Evolutionary conservation across 805 yeast genomes (phyloP), one percentile per base, ranked within the genome.

Genomic region (Saturnispora dispora): DNA sequence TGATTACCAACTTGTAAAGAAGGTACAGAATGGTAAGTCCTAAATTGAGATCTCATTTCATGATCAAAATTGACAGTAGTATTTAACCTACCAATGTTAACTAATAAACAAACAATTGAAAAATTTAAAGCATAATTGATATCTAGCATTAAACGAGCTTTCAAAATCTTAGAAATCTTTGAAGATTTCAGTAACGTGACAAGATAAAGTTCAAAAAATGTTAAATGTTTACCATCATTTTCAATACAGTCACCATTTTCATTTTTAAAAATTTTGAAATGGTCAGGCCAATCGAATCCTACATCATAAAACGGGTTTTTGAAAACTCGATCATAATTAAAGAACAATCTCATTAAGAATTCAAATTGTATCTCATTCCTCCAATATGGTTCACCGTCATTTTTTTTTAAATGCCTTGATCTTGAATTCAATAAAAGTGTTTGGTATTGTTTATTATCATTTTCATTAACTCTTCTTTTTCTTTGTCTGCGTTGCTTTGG

Each of bases 1-100:
- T 73, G 77, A 17, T 83, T 75, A 52, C 78, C 79, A 3, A 84
- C 81, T 64, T 91, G 97, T 42, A 91, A 71, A 10, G 89, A 81
- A 0, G 99, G 99, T 33, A 91, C 88, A 11, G 96, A 85, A 68
- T 91, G 97, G 63, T 86, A 91, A 0, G 97, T 90, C 61, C 99
- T 75, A 55, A 91, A 74, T 57, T 89, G 91, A 0, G 96, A 88
- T 59, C 88, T 83, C 98, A 91, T 91, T 62, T 89, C 97, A 22
- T 95, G 88, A 52, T 88, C 96, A 63, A 91, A 85, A 68, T 91
- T 91, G 48, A 91, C 83, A 2, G 98, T 91, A 2, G 99, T 91
- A 70, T 91, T 91, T 81, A 91, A 81, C 55, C 97, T 74, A 9
- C 98, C 98, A 50, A 90, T 81, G 63, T 91, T 91, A 17, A 91